phyloP scores from a whole-genome alignment of 2,329 filamentous ascomycete genomes.

The Fusarium devonianum region DNA sequence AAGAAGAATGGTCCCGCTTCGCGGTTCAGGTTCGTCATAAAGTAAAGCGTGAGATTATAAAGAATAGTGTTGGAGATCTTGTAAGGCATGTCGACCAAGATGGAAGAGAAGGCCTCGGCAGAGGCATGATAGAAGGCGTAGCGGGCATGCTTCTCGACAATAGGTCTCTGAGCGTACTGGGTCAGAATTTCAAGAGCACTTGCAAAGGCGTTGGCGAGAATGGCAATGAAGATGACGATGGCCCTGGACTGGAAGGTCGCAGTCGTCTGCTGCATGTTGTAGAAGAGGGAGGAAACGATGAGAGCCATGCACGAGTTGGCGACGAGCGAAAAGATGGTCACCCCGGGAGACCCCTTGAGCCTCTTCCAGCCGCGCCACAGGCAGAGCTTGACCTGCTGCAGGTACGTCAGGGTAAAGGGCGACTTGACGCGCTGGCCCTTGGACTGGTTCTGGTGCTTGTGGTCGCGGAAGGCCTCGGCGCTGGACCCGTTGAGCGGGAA shows the following conservation, averaged over 20 bases:
- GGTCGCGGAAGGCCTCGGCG: constrained; percentile 38
- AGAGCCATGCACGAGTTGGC: constrained; percentile 22
- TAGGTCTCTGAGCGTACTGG: constrained; percentile 47
- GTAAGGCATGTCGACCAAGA: constrained; percentile 54
- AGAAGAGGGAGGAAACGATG: constrained; percentile 29
- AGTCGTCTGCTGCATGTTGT: constrained; percentile 28
- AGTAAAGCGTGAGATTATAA: constrained; percentile 57
- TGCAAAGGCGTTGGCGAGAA: constrained; percentile 60
- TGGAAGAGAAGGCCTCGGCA: constrained; percentile 46
- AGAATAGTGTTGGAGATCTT: constrained; percentile 51
- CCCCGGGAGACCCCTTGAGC: constrained; percentile 44
- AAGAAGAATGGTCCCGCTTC: constrained; percentile 57
- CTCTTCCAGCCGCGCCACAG: constrained; percentile 51
- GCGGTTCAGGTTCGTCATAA: constrained; percentile 55
- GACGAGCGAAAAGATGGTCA: constrained; percentile 21
- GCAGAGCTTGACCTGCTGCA: constrained; percentile 55
- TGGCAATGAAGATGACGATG: constrained; percentile 60
- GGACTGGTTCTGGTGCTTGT: constrained; percentile 39
- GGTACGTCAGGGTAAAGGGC: constrained; percentile 56
- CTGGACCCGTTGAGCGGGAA: constrained; percentile 36
- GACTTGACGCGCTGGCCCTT: constrained; percentile 54
- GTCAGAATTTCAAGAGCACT: constrained; percentile 49
- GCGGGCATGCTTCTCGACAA: constrained; percentile 51
- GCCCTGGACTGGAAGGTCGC: constrained; percentile 44
- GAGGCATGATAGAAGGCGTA: constrained; percentile 52